Conservation (phyloP, 2,329 filamentous ascomycete species). For the Colletotrichum cordylinicola region DNA sequence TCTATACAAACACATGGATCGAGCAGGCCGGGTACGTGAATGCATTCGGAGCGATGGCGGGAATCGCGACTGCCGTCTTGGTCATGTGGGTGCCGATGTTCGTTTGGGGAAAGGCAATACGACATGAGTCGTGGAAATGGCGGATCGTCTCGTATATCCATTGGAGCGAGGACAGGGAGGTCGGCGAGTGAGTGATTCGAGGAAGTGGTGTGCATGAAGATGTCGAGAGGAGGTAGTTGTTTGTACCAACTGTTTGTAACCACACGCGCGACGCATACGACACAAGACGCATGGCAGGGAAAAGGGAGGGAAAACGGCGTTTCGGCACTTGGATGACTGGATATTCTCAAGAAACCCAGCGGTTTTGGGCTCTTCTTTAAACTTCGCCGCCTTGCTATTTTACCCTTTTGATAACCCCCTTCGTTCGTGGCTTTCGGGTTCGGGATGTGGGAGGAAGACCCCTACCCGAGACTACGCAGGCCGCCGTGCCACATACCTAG, state of each 20-base stretch:
- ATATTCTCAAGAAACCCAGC: background rate
- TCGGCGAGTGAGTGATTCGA: slow-evolving; percentile 49
- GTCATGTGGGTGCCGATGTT: slow-evolving; percentile 56
- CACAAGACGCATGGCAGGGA: background rate
- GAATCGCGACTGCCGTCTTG: slow-evolving; percentile 52
- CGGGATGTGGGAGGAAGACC: slow-evolving; percentile 14
- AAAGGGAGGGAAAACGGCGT: background rate
- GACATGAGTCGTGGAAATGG: slow-evolving; percentile 55
- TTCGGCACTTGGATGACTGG: background rate
- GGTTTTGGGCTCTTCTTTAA: background rate
- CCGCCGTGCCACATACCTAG: background rate
- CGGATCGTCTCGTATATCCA: slow-evolving; percentile 47
- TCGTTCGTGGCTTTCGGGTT: background rate
- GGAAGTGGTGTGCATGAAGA: background rate
- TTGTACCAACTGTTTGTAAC: background rate
- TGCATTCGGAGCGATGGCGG: slow-evolving; percentile 64
- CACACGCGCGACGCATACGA: background rate
- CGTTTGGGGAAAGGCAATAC: slow-evolving; percentile 55
- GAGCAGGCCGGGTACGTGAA: slow-evolving; percentile 51
- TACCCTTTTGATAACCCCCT: background rate
- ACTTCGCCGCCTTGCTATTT: background rate
- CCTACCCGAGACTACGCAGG: background rate
- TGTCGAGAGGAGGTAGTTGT: background rate
- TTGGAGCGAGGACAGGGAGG: slow-evolving; percentile 60
- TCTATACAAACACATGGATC: slow-evolving; percentile 67